These are phyloP conservation scores for Fusarium torulosum DNA, from an alignment of 2,329 filamentous ascomycete species.

Conservation along the genomic window DNA sequence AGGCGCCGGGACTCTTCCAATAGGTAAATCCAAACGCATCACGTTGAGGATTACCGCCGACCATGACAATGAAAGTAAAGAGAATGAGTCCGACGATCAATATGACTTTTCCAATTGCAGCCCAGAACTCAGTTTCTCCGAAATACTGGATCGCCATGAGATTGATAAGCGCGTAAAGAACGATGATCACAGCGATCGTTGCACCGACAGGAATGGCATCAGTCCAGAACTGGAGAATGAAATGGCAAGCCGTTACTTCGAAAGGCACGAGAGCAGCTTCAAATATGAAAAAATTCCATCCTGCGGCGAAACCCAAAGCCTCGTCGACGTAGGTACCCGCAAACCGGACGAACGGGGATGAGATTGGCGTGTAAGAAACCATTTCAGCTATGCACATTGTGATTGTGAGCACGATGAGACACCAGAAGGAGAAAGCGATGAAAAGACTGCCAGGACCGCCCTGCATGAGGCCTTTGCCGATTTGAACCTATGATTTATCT, in stretches of 20 bases:
- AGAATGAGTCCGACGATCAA: conserved; percentile 77
- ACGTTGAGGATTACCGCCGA: conserved; percentile 81
- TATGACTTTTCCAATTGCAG: conserved; percentile 77
- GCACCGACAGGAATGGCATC: conserved; percentile 69
- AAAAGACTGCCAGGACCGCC: conserved; percentile 71
- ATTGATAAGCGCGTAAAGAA: conserved; percentile 70
- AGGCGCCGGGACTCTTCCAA: conserved; percentile 77
- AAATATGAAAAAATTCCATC: conserved; percentile 81
- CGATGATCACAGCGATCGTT: conserved; percentile 68
- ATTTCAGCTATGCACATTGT: conserved; percentile 77
- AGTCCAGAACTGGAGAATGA: conserved; percentile 74
- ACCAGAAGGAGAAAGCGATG: conserved; percentile 72
- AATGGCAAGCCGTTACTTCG: conserved; percentile 74
- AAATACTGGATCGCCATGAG: conserved; percentile 80
- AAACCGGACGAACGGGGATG: conserved; percentile 82
- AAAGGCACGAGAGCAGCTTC: conserved; percentile 76
- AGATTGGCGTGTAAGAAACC: conserved; percentile 82
- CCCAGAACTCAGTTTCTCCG: conserved; percentile 82
- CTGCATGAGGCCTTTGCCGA: conserved; percentile 68
- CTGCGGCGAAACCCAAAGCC: conserved; percentile 78
- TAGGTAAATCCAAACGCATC: conserved; percentile 79
- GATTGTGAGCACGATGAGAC: conserved; percentile 70
- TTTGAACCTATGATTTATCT: conserved; percentile 58
- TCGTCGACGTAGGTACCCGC: conserved; percentile 81
- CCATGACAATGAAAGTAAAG: conserved; percentile 86